A percentile compares a stretch with the other conserved stretches of the same genome.
phyloP scores from a whole-genome alignment of 306 rosid genomes.

The Lathyrus sativus region DNA sequence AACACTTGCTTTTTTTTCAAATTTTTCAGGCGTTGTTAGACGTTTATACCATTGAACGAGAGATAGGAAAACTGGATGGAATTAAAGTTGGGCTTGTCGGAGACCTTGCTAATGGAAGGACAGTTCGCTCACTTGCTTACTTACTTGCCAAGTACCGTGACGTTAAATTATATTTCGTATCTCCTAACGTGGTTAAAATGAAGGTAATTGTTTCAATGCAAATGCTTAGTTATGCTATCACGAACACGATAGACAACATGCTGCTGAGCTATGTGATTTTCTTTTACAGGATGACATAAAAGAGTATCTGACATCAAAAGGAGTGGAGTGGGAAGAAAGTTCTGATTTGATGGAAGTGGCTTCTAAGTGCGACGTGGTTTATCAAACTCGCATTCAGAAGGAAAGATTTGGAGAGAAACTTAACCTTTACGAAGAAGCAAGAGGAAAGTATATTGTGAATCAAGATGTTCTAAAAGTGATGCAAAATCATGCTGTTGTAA shows the following conservation, averaged over 20 bases:
- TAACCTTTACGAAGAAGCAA: slow-evolving; percentile 79
- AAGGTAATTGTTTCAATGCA: slow-evolving; percentile 57
- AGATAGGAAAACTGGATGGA: slow-evolving; percentile 77
- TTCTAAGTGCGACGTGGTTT: slow-evolving; percentile 77
- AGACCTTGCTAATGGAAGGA: slow-evolving; percentile 91
- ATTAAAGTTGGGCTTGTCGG: slow-evolving; percentile 86
- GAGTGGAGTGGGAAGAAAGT: slow-evolving; percentile 89
- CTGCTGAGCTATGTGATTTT: slow-evolving; percentile 9
- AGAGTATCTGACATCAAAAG: slow-evolving; percentile 65
- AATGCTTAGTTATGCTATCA: slow-evolving; percentile 15
- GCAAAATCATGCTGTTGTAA: slow-evolving; percentile 79
- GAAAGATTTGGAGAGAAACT: slow-evolving; percentile 80
- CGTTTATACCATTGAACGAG: slow-evolving; percentile 84
- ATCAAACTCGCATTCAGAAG: slow-evolving; percentile 90
- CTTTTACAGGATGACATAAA: slow-evolving; percentile 79
- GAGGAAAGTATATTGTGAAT: slow-evolving; percentile 87
- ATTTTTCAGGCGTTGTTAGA: slow-evolving; percentile 75
- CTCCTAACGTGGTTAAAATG: slow-evolving; percentile 86
- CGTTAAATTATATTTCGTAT: slow-evolving; percentile 76
- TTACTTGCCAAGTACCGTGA: slow-evolving; percentile 74
- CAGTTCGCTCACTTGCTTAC: slow-evolving; percentile 91
- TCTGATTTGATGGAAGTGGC: slow-evolving; percentile 84
- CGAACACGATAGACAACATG: background rate
- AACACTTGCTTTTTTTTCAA: slow-evolving; percentile 8
- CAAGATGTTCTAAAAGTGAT: slow-evolving; percentile 60